A percentile compares a stretch with the other conserved stretches of the same genome.
Conservation (phyloP, 148 eudicot genomes). For the Vaccinium myrtillus region DNA sequence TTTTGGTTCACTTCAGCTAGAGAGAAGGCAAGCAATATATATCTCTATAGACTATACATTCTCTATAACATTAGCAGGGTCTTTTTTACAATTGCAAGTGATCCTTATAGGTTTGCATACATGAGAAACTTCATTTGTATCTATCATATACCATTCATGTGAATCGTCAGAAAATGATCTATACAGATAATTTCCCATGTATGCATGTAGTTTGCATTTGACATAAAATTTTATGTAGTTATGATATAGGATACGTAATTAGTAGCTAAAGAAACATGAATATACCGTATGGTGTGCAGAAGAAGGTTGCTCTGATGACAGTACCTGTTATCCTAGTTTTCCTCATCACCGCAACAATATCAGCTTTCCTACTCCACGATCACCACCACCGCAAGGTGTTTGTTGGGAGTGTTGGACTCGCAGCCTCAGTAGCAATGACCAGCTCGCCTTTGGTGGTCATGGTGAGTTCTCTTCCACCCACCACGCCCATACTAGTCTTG, state of each 20-base stretch:
- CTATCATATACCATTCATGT: not conserved
- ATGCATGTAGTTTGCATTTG: not conserved
- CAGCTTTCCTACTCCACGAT: conserved; percentile 51
- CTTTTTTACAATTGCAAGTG: too few species aligned
- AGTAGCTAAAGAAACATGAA: not conserved
- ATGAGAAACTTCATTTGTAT: not conserved
- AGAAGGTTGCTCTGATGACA: conserved; percentile 45
- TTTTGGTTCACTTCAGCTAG: conserved; percentile 57
- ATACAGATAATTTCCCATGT: not conserved
- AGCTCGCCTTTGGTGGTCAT: conserved; percentile 64
- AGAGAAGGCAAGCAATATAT: conserved; percentile 50
- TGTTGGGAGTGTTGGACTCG: conserved; percentile 62
- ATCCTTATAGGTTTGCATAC: not conserved
- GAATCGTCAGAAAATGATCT: not conserved
- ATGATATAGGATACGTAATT: not conserved
- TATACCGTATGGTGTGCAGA: conserved; percentile 37
- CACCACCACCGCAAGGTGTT: conserved; percentile 54
- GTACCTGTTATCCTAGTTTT: conserved; percentile 33
- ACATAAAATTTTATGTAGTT: not conserved
- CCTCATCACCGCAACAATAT: conserved; percentile 31
- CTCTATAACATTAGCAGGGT: not conserved
- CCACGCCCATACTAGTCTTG: not conserved
- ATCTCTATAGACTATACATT: not conserved
- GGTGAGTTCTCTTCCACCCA: conserved; percentile 37
- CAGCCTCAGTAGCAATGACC: conserved; percentile 59